Evolutionary conservation across 1,284 basidiomycete species (phyloP), one percentile per base, ranked within the genome.

Genomic region (Anthracocystis setariae): DNA sequence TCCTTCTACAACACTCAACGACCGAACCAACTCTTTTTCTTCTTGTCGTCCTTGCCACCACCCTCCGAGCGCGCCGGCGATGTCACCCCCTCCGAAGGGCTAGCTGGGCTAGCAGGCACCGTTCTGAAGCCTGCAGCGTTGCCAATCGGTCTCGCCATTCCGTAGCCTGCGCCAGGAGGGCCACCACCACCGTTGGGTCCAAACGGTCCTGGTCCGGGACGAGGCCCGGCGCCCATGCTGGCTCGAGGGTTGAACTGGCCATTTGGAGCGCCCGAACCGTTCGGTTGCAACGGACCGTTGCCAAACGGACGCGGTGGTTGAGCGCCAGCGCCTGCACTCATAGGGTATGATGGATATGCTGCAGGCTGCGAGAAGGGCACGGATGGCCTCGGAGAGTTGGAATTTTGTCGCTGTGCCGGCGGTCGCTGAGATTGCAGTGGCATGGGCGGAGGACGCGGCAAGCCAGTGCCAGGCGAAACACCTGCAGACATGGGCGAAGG

Each of bases 21-120:
- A 9, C 62, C 56, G 25, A 74, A 74, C 72, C 72, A 74, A 24
- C 60, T 48, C 50, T 74, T 74, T 44, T 74, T 74, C 63, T 71
- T 73, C 47, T 71, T 67, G 46, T 67, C 54, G 40, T 62, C 66
- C 17, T 63, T 58, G 9, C 59, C 62, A 18, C 61, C 59, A 1
- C 42, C 17, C 17, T 54, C 66, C 1, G 51, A 50, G 10, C 33
- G 35, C n/a, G 55, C 55, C 32, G 66, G 59, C 2, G 60, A 43
- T 5, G 51, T 42, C 10, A 53, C 18, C 2, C 46, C 51, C 5
- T 23, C 21, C 9, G 15, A 9, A 4, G 40, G 40, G 20, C 18
- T 13, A 5, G 43, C 17, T 1, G 53, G 54, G 42, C 40, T 13
- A 5, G 43, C 17, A 3, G 53, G 54, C 40, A 15, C 40, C 40